phyloP scores from a whole-genome alignment of 352 stramenopile species.

The Pythium scleroteichum region DNA sequence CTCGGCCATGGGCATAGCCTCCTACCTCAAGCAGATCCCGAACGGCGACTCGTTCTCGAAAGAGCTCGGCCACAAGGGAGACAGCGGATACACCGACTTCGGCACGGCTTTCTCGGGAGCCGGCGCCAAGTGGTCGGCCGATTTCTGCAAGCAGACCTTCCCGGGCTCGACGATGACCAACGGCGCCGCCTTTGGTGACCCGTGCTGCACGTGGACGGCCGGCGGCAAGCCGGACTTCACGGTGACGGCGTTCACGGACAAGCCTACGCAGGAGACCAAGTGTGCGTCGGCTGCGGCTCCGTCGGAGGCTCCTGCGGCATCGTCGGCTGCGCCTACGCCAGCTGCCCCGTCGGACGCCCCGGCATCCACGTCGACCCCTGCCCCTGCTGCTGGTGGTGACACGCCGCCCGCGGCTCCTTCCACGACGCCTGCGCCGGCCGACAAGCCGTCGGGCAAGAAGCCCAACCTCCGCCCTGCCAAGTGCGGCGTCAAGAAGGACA shows the following conservation, averaged over 20 bases:
- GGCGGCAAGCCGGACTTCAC: constrained; percentile 18
- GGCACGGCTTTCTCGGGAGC: constrained; percentile 31
- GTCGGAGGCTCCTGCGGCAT: background rate
- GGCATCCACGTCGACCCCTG: background rate
- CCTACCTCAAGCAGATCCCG: constrained; percentile 26
- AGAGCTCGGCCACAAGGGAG: constrained; percentile 32
- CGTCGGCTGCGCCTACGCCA: constrained; percentile 1
- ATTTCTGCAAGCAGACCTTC: constrained; percentile 10
- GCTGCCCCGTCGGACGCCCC: background rate
- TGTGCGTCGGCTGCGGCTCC: background rate
- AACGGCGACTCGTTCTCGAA: constrained; percentile 9
- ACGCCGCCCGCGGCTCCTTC: background rate
- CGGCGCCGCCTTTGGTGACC: constrained; percentile 11
- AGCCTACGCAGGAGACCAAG: background rate
- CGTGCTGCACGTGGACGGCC: constrained; percentile 11
- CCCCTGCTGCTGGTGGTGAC: background rate
- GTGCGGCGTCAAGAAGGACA: constrained; percentile 1
- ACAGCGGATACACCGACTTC: constrained; percentile 32
- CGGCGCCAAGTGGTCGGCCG: constrained; percentile 12
- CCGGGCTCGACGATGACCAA: constrained; percentile 1
- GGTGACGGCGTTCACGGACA: constrained; percentile 2
- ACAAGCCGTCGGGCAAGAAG: background rate
- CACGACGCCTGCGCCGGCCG: background rate
- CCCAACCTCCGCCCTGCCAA: background rate
- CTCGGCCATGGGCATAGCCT: constrained; percentile 23